Percentiles rank a stretch among this genome's conserved stretches.
Evolutionary conservation across 495 filamentous ascomycete species (phyloP).

Genomic region (Neurospora terricola): DNA sequence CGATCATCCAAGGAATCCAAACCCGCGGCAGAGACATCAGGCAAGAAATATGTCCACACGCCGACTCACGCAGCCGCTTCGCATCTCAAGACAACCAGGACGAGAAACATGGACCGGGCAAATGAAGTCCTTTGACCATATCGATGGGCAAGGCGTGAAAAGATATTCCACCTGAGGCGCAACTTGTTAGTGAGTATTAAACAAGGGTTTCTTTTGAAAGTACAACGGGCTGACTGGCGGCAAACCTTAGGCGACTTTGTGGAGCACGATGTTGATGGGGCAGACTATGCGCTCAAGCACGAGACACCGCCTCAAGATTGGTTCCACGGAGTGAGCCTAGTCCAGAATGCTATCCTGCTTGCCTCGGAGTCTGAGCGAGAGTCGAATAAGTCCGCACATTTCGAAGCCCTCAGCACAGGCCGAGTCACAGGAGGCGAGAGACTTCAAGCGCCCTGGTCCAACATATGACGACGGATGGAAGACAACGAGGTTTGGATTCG

Average conservation of each 20-base stretch:
- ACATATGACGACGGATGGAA: neutral
- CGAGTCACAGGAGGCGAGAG: neutral
- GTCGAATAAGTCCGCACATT: neutral
- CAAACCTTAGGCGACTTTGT: neutral
- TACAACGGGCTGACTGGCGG: neutral
- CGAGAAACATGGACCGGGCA: conserved; percentile 23
- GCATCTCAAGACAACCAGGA: conserved; percentile 32
- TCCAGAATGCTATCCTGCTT: neutral
- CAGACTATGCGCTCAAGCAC: neutral
- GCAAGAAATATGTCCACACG: conserved; percentile 25
- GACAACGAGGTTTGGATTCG: neutral
- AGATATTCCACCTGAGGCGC: neutral
- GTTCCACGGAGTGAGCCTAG: neutral
- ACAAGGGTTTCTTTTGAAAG: neutral
- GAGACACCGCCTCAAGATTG: neutral
- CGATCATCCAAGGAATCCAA: neutral
- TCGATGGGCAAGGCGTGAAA: neutral
- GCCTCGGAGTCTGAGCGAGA: neutral
- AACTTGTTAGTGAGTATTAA: neutral
- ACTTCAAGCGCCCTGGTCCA: neutral
- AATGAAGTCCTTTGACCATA: conserved; percentile 24
- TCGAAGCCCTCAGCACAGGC: neutral
- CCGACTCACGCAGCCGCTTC: conserved; percentile 33
- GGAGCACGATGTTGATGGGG: neutral
- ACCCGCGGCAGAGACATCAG: neutral